Evolutionary conservation across 345 rosid species (phyloP).

Genomic region (Anacardium occidentale): DNA sequence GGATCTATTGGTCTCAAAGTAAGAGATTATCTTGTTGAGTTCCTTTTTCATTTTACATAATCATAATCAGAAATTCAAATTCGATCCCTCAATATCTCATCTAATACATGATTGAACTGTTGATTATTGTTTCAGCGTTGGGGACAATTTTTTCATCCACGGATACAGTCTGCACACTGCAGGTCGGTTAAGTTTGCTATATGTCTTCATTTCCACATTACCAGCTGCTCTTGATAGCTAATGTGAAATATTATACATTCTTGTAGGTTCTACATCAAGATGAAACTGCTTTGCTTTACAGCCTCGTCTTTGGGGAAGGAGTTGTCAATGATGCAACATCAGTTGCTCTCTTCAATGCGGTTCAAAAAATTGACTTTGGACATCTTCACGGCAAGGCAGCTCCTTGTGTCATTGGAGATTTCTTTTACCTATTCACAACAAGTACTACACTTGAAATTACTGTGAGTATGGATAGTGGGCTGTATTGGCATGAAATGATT

Average conservation of each 20-base stretch:
- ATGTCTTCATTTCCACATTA: slow-evolving; percentile 1
- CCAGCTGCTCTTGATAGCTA: background rate
- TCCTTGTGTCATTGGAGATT: slow-evolving; percentile 53
- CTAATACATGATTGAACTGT: slow-evolving; percentile 16
- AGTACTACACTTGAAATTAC: slow-evolving; percentile 75
- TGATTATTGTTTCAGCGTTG: slow-evolving; percentile 49
- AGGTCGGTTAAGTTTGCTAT: slow-evolving; percentile 44
- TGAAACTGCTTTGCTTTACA: slow-evolving; percentile 78
- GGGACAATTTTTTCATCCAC: slow-evolving; percentile 92
- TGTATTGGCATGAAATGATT: background rate
- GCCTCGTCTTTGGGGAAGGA: slow-evolving; percentile 94
- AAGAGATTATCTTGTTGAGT: slow-evolving; percentile 72
- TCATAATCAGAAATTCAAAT: background rate
- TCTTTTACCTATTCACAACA: slow-evolving; percentile 65
- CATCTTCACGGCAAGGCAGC: slow-evolving; percentile 41
- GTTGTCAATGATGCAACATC: slow-evolving; percentile 95
- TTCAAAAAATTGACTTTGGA: slow-evolving; percentile 68
- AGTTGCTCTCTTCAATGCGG: slow-evolving; percentile 73
- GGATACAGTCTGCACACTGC: slow-evolving; percentile 92
- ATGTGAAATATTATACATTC: background rate
- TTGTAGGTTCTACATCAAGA: slow-evolving; percentile 83
- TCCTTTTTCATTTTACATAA: slow-evolving; percentile 1
- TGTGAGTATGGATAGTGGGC: slow-evolving; percentile 40
- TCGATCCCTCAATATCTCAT: background rate
- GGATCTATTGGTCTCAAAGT: slow-evolving; percentile 56